Conservation (phyloP, 2,329 filamentous ascomycete species). For the Beauveria brongniartii region DNA sequence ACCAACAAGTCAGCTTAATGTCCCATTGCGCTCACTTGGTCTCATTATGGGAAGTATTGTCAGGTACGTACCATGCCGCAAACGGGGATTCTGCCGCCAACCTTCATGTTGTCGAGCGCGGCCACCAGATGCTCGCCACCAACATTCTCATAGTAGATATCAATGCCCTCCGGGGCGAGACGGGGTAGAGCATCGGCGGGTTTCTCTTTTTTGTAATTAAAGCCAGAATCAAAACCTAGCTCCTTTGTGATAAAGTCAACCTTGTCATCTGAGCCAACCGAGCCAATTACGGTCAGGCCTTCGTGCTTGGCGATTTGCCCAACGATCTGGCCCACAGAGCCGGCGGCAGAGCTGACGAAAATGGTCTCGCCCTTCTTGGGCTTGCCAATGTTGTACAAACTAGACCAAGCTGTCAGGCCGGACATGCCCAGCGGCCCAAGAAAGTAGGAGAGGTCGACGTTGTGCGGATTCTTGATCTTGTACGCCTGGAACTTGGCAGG, state of each 20-base stretch:
- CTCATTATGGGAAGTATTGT: not conserved
- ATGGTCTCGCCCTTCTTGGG: constrained; percentile 65
- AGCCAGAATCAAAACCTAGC: constrained; percentile 52
- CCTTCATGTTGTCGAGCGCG: constrained; percentile 41
- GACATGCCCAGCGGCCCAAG: constrained; percentile 58
- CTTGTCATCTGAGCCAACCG: constrained; percentile 73
- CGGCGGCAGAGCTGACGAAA: constrained; percentile 71
- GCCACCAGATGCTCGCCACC: constrained; percentile 45
- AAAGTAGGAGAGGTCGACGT: constrained; percentile 59
- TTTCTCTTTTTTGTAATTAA: constrained; percentile 84
- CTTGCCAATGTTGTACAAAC: constrained; percentile 55
- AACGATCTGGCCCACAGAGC: constrained; percentile 75
- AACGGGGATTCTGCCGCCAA: constrained; percentile 55
- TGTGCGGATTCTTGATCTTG: constrained; percentile 62
- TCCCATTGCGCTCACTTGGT: no score
- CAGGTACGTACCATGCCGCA: constrained; percentile 49
- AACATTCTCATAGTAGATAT: constrained; percentile 54
- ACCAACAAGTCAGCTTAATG: not conserved
- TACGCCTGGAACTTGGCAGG: constrained; percentile 31
- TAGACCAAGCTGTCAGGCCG: constrained; percentile 63
- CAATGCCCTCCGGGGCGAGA: constrained; percentile 68
- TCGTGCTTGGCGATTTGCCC: constrained; percentile 78
- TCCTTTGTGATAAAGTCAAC: constrained; percentile 53
- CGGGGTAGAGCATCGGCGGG: constrained; percentile 58
- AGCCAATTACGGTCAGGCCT: constrained; percentile 71